These are phyloP conservation scores for Amylostereum chailletii DNA, from an alignment of 1,284 basidiomycete genomes.

Conservation along the genomic window DNA sequence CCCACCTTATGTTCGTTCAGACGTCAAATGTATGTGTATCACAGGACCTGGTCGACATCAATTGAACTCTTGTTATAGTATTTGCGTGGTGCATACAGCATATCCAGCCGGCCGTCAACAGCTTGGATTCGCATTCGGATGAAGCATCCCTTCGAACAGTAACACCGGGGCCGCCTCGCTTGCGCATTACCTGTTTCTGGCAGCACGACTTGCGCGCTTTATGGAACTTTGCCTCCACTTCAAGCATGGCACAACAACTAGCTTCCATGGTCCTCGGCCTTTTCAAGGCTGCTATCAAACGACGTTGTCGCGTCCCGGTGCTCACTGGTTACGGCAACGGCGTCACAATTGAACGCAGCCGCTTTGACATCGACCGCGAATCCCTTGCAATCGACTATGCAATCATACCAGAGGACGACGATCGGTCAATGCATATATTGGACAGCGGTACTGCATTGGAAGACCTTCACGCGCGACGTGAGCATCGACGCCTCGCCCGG, in stretches of 20 bases:
- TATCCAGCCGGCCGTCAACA: conserved; percentile 33
- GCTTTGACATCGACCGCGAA: conserved; percentile 76
- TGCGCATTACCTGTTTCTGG: conserved; percentile 90
- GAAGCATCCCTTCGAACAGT: conserved; percentile 24
- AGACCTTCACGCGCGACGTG: conserved; percentile 53
- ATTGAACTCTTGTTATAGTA: conserved; percentile 36
- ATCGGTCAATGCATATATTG: conserved; percentile 26
- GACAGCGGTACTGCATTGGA: conserved; percentile 39
- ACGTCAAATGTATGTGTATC: conserved; percentile 60
- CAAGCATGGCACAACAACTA: conserved; percentile 60
- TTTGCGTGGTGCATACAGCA: conserved; percentile 91
- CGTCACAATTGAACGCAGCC: conserved; percentile 68
- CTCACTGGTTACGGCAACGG: conserved; percentile 77
- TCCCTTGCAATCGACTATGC: conserved; percentile 82
- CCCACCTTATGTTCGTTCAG: conserved; percentile 90
- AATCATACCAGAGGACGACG: conserved; percentile 71
- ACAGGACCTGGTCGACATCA: conserved; percentile 5
- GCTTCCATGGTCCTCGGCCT: conserved; percentile 77
- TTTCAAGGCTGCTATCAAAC: conserved; percentile 68
- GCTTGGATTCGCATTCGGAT: conserved; percentile 20
- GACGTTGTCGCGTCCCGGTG: conserved; percentile 68
- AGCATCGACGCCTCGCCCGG: conserved; percentile 60
- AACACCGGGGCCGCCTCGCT: conserved; percentile 20
- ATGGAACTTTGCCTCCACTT: conserved; percentile 68
- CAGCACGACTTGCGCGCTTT: conserved; percentile 89